Base-by-base conservation (phyloP, 2,329 filamentous ascomycete genomes). In the Lasiodiplodia theobromae region DNA sequence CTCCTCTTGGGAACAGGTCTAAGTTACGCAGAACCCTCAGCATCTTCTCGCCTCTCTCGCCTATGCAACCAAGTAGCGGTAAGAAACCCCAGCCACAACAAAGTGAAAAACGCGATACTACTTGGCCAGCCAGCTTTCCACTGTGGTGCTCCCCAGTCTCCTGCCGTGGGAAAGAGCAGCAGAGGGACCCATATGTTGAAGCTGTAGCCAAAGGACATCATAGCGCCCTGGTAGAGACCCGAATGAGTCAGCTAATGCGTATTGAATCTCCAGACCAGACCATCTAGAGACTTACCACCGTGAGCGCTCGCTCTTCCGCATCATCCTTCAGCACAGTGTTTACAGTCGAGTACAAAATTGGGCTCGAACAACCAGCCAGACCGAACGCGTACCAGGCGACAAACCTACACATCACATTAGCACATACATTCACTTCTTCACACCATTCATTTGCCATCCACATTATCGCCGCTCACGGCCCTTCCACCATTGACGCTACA, bases 91-190 rank as follows among this genome's bases (percentile, higher is more conserved):
- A 72, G 70, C 83, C 82, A 85, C 25, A 84, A 75, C 3, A 84
- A 72, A 53, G 83, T 74, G 44, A 81, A 80, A 63, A 86, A 86
- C 0, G 78, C 79, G 58, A 85, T 79, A 2, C 82, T 80, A 6
- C 84, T 79, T 0, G 83, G 82, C 77, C 83, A 86, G 0, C 84
- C 84, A 37, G 82, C 83, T 2, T 74, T 80, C 84, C 84, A 86
- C 40, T 80, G 76, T 0, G 84, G 84, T 0, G 82, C 82, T 3
- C 81, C 80, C 37, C 81, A 71, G 0, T 76, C 74, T 0, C 81
- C 81, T 0, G 79, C 80, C 0, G 81, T 83, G 0, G 82, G 82
- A 69, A 81, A 84, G 2, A 81, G 72, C 2, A 83, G 72, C 6
- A 83, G 74, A 0, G 81, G 81, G 4, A 82, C 80, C 82, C 82